Evolutionary conservation across 805 yeast species (phyloP).

Genomic region (Wickerhamomyces xylosicus): DNA sequence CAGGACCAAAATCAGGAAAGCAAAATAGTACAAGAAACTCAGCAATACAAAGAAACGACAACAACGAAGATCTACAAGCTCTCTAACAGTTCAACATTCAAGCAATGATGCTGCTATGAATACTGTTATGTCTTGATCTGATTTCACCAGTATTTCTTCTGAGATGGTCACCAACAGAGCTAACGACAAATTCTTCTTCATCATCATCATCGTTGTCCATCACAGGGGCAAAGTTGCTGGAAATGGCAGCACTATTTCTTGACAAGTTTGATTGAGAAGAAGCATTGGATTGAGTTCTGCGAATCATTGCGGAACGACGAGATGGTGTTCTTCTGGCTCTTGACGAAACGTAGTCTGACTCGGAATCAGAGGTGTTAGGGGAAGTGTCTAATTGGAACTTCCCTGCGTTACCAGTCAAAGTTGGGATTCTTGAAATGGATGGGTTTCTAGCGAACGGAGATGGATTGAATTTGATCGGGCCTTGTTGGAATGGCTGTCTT

Average conservation of each 20-base stretch:
- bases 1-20: background rate
- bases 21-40: background rate
- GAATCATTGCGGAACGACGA: constrained; percentile 7
- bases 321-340: constrained; percentile 5
- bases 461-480: constrained; percentile 16
- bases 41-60: background rate
- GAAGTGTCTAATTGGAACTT: constrained; percentile 14
- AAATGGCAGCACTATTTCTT: background rate
- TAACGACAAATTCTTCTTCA: constrained; percentile 19
- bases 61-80: background rate
- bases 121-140: constrained; percentile 10
- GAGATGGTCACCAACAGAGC: constrained; percentile 23
- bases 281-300: constrained; percentile 1
- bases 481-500: constrained; percentile 9
- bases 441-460: constrained; percentile 22
- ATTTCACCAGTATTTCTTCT: constrained; percentile 23
- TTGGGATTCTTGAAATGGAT: constrained; percentile 6
- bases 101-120: constrained; percentile 5
- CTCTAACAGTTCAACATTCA: no score
- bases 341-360: constrained; percentile 12
- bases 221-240: background rate
- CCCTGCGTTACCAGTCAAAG: background rate
- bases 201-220: no score
- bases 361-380: constrained; percentile 20
- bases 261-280: background rate